Base-by-base conservation (phyloP, 139 green algal genomes). In the Coelastrella sp. region DNA sequence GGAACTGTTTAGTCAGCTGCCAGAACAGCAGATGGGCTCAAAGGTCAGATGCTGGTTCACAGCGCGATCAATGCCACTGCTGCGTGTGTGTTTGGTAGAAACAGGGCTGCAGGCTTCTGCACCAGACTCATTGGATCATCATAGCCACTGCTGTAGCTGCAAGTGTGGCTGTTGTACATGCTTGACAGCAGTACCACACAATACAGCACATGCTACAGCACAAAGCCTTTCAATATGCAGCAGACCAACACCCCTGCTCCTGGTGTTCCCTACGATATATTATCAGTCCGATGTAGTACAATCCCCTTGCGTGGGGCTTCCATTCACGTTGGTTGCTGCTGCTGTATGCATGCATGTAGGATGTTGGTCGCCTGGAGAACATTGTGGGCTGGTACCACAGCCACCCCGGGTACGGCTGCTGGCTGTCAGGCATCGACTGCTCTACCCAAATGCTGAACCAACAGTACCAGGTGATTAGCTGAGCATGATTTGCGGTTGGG, bases 351-450 rank as follows among this genome's bases (percentile, higher is more conserved):
- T 13, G 57, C 19, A 32, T 91, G 80, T 90, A 97, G 93, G 71
- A 92, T 66, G 94, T 96, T 11, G 96, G 97, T 4, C 91, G 97
- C 4, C 73, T 93, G 19, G 98, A 99, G 87, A 98, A 99, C 91
- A 95, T 99, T 17, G 96, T 99, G 73, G 98, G 98, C n/a, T 99
- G 98, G 98, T 99, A 99, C 92, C 98, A 99, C 93, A 97, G 90
- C 56, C 98, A 99, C 92, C 98, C 98, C 5, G 98, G 98, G 5
- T 99, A 99, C 90, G 98, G 98, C 68, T 99, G 98, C 94, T 99
- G 98, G 98, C 96, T 99, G 88, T 99, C 97, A 3, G 98, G 96
- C 79, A 98, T 98, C 32, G 95, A 98, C 92, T 94, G 95, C 68
- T 93, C 91, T 74, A 98, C 96, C 7, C 95, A 97, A 91, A 96